Evolutionary conservation across 768 basidiomycete species (phyloP).

Genomic region (Tylopilus subfusipes): DNA sequence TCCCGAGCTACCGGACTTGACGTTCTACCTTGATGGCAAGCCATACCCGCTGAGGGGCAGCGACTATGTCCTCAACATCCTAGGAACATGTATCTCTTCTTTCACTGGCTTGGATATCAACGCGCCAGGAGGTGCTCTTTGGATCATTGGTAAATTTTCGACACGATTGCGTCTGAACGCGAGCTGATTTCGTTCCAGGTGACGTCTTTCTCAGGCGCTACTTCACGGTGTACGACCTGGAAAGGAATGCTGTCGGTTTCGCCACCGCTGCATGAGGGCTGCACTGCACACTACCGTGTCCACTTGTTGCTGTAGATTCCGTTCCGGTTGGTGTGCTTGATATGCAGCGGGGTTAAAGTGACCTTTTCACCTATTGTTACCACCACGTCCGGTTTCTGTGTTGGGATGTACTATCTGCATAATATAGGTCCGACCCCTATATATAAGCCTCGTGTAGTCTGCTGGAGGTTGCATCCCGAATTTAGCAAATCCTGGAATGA

Average conservation of each 20-base stretch:
- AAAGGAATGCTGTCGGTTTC: constrained; percentile 78
- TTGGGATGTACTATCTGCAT: not conserved
- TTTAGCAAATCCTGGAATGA: not conserved
- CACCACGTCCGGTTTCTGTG: not conserved
- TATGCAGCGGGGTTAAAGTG: not conserved
- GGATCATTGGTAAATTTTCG: constrained; percentile 73
- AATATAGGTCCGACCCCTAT: not conserved
- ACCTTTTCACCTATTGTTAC: not conserved
- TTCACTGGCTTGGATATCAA: constrained; percentile 93
- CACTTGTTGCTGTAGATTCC: not conserved
- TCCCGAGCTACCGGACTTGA: constrained; percentile 75
- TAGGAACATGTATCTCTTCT: constrained; percentile 89
- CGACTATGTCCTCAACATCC: constrained; percentile 89
- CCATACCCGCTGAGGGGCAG: constrained; percentile 72
- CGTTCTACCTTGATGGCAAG: constrained; percentile 80
- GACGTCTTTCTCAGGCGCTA: constrained; percentile 92
- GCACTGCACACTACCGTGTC: not conserved
- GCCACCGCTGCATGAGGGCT: constrained; percentile 44
- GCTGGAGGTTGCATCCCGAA: not conserved
- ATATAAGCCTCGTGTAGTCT: too few relatives aligned
- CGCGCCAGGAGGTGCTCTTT: constrained; percentile 71
- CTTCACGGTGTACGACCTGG: constrained; percentile 87
- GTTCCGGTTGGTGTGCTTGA: constrained; percentile 9
- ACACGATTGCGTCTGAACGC: not conserved
- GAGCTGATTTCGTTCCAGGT: constrained; percentile 38